Evolutionary conservation across 495 filamentous ascomycete species (phyloP).

Genomic region (Xylaria castorea): DNA sequence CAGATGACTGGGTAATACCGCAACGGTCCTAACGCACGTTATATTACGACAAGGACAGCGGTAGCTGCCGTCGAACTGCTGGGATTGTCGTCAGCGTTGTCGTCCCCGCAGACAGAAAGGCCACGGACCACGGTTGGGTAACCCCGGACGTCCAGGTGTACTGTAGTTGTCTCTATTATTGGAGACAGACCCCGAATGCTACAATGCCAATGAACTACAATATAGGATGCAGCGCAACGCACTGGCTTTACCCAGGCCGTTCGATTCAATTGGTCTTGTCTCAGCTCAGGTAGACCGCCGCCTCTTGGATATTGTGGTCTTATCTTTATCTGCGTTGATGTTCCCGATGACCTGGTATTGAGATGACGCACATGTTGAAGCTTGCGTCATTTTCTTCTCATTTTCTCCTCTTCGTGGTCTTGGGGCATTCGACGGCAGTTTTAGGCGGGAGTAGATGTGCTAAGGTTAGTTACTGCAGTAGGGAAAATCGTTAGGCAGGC

Average conservation of each 20-base stretch:
- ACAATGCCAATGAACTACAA: constrained; percentile 16
- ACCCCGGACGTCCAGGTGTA: constrained; percentile 9
- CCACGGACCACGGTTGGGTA: constrained; percentile 2
- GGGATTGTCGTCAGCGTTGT: not conserved
- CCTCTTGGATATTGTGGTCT: not conserved
- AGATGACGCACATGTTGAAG: constrained; percentile 7
- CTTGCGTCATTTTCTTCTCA: constrained; percentile 23
- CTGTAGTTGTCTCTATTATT: constrained; percentile 14
- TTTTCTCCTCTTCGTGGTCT: not conserved
- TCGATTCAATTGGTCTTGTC: constrained; percentile 19
- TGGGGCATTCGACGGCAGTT: constrained; percentile 1
- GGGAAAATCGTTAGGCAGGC: not conserved
- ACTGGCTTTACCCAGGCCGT: constrained; percentile 7
- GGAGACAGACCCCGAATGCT: constrained; percentile 14
- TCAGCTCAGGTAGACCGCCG: constrained; percentile 24
- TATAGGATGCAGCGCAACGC: constrained; percentile 17
- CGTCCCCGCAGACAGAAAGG: not conserved
- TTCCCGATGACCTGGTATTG: constrained; percentile 27
- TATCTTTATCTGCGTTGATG: not conserved
- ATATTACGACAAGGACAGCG: constrained; percentile 13
- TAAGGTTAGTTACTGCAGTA: too few species aligned
- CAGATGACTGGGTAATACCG: not conserved
- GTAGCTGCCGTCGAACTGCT: constrained; percentile 15
- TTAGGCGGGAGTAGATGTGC: constrained; percentile 3
- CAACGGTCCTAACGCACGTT: not conserved